phyloP scores from a whole-genome alignment of 805 yeast species.

The Maudiozyma serrabonitensis region DNA sequence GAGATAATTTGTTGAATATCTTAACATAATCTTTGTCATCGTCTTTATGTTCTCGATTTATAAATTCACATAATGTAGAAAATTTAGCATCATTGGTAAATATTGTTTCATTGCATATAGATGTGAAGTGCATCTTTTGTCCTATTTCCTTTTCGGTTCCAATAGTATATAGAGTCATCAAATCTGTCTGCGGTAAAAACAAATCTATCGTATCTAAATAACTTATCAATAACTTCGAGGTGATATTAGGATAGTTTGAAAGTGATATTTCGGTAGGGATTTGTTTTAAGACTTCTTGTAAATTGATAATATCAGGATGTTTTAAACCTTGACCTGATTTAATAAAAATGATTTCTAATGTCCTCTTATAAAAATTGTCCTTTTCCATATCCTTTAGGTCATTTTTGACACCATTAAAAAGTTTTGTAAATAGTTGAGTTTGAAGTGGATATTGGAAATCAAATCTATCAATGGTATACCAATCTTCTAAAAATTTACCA shows the following conservation, averaged over 20 bases:
- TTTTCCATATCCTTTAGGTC: not conserved
- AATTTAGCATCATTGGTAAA: not conserved
- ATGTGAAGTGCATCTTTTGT: slow-evolving; percentile 19
- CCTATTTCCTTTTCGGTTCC: slow-evolving; percentile 13
- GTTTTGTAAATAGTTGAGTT: slow-evolving; percentile 10
- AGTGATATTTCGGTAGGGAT: slow-evolving; percentile 7
- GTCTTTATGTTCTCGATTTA: not conserved
- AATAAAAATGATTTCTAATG: slow-evolving; percentile 15
- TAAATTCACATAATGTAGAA: not conserved
- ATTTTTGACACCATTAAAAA: slow-evolving; percentile 2
- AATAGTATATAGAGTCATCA: slow-evolving; percentile 16
- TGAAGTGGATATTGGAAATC: slow-evolving; percentile 9
- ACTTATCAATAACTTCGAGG: slow-evolving; percentile 6
- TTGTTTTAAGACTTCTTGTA: slow-evolving; percentile 7
- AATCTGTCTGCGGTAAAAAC: slow-evolving; percentile 7
- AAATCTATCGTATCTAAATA: slow-evolving; percentile 13
- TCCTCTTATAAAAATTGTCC: slow-evolving; percentile 1
- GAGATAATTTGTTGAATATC: slow-evolving; percentile 13
- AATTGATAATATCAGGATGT: slow-evolving; percentile 1
- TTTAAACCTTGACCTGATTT: slow-evolving; percentile 11
- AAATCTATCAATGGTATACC: slow-evolving; percentile 12
- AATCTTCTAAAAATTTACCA: slow-evolving; percentile 9
- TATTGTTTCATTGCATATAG: slow-evolving; percentile 8
- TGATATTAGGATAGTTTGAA: slow-evolving; percentile 1
- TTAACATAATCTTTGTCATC: not conserved